phyloP scores from a whole-genome alignment of 345 rosid species.

The Sonneratia caseolaris region DNA sequence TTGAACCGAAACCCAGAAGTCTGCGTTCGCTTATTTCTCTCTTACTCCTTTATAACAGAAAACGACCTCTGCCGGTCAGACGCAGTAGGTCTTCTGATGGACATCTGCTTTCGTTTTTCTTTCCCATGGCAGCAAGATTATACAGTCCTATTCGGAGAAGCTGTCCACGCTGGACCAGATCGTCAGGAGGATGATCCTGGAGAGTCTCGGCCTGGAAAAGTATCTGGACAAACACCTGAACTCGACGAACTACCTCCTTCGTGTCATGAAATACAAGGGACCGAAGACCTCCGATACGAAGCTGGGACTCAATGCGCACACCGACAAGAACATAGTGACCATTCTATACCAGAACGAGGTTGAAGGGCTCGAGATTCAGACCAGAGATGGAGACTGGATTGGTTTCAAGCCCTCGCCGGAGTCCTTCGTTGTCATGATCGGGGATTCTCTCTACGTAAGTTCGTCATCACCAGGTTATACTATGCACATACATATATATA shows the following conservation, averaged over 20 bases:
- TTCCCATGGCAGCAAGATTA: slow-evolving; percentile 22
- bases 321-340: slow-evolving; percentile 53
- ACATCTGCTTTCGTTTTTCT: neutral
- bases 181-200: slow-evolving; percentile 42
- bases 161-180: slow-evolving; percentile 34
- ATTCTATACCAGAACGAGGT: slow-evolving; percentile 55
- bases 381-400: slow-evolving; percentile 47
- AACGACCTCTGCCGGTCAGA: no score
- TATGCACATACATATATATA: no score
- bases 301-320: slow-evolving; percentile 37
- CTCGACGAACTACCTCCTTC: slow-evolving; percentile 42
- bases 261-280: slow-evolving; percentile 49
- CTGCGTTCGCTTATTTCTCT: no score
- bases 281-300: slow-evolving; percentile 37
- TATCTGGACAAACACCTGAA: slow-evolving; percentile 50
- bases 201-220: slow-evolving; percentile 36
- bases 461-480: no score
- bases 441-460: slow-evolving; percentile 41
- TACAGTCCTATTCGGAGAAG: slow-evolving; percentile 23
- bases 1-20: no score
- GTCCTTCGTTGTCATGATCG: slow-evolving; percentile 44
- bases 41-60: no score
- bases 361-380: slow-evolving; percentile 38
- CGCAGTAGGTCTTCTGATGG: no score
- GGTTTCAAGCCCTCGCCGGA: slow-evolving; percentile 37